Evolutionary conservation across 768 basidiomycete genomes (phyloP).

Genomic region (Psilocybe cubensis): DNA sequence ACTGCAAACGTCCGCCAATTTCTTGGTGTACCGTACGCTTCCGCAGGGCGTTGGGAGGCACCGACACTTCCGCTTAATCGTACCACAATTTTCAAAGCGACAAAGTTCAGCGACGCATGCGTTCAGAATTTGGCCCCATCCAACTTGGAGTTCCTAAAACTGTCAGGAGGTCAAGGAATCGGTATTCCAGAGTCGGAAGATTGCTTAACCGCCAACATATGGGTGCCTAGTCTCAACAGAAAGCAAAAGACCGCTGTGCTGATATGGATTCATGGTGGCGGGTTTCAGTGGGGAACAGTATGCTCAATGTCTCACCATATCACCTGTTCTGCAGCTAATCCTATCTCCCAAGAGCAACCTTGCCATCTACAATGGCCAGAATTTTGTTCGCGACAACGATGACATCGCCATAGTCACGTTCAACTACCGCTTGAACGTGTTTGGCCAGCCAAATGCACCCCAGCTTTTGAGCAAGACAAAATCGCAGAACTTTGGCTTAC

Average conservation of each 20-base stretch:
- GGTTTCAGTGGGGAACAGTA: conserved; percentile 34
- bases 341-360: conserved; percentile 27
- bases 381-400: conserved; percentile 34
- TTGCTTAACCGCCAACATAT: conserved; percentile 39
- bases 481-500: conserved; percentile 39
- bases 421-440: conserved; percentile 43
- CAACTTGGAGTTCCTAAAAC: conserved; percentile 19
- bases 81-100: conserved; percentile 20
- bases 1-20: conserved; percentile 31
- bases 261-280: conserved; percentile 40
- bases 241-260: conserved; percentile 37
- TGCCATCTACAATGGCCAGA: conserved; percentile 28
- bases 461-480: conserved; percentile 26
- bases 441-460: conserved; percentile 42
- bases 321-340: not conserved
- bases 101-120: conserved; percentile 30
- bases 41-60: conserved; percentile 25
- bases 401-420: conserved; percentile 38
- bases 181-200: conserved; percentile 34
- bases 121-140: conserved; percentile 20
- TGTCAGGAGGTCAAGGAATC: conserved; percentile 22
- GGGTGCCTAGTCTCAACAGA: conserved; percentile 31
- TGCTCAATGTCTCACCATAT: not conserved
- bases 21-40: conserved; percentile 34
- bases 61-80: conserved; percentile 24